Conservation (phyloP, 257 asterid genomes). For the Jacaranda mimosifolia region DNA sequence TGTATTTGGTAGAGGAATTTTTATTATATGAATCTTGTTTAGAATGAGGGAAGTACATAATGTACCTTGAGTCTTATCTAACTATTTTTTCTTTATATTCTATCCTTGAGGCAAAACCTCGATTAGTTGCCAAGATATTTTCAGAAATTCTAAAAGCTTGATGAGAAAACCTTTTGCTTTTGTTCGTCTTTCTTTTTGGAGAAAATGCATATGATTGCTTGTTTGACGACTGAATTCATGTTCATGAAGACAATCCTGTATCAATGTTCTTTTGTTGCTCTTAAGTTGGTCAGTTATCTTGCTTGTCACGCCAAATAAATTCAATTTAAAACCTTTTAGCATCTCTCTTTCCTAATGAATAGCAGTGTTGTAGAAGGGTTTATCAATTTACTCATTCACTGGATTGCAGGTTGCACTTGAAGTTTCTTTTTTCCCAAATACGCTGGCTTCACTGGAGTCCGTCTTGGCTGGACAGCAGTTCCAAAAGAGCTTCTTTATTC, state of each 20-base stretch:
- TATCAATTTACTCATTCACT: constrained; percentile 6
- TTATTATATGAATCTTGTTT: background rate
- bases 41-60: background rate
- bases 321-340: background rate
- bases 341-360: background rate
- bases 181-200: too few species aligned
- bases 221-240: too few species aligned
- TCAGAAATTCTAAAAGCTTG: too few species aligned
- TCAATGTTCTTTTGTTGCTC: background rate
- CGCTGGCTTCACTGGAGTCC: constrained; percentile 98
- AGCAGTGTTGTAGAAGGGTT: background rate
- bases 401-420: constrained; percentile 90
- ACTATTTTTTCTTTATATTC: background rate
- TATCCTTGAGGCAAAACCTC: background rate
- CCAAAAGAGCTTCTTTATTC: constrained; percentile 84
- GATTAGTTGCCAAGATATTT: too few species aligned
- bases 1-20: background rate
- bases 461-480: constrained; percentile 95
- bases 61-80: background rate
- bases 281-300: constrained; percentile 3
- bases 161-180: too few species aligned
- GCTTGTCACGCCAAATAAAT: background rate
- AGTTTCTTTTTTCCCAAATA: constrained; percentile 97
- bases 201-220: too few species aligned
- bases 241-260: too few species aligned